Base-by-base conservation (phyloP, 306 rosid species). In the Rosa multiflora region DNA sequence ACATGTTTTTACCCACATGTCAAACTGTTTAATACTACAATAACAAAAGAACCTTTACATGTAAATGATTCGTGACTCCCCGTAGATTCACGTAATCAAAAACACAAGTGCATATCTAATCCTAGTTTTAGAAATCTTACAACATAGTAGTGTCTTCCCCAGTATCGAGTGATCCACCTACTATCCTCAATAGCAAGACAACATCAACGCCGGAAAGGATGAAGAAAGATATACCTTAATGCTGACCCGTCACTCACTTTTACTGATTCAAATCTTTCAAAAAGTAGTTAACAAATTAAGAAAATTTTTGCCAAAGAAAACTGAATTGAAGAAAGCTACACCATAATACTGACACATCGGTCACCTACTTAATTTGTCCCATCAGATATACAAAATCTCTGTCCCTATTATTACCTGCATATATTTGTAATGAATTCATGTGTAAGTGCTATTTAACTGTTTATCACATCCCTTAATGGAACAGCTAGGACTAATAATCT, bases 181-280 rank as follows among this genome's bases (percentile, higher is more conserved):
- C 40, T 26, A 29, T 29, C 55, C 5, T 52, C 26, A 29, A 14
- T 43, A 26, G 55, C 58, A 59, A 26, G 70, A 43, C 69, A 70
- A 64, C 56, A 17, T 52, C 72, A 76, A 67, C 78, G 63, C 82
- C 83, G 83, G 72, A 79, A 48, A 79, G 72, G 48, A 67, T 58
- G 49, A 67, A 58, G 43, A 68, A 47, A 75, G 42, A 70, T 14
- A 78, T 55, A 35, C 52, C 39, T 13, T 6, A 5, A 47, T 61
- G 42, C 32, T 80, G 80, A 78, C 83, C 77, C 77, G 88, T 83
- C 80, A 62, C 56, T 79, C 72, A 88, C 82, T 75, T 67, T 48
- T 79, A 73, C 56, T 69, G 62, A 52, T 74, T 75, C 75, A 75
- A 44, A 67, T 74, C 70, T 64, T 46, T 13, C 67, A 66, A 56